Evolutionary conservation across 1,284 basidiomycete genomes (phyloP).

Genomic region (Ustilago crameri): DNA sequence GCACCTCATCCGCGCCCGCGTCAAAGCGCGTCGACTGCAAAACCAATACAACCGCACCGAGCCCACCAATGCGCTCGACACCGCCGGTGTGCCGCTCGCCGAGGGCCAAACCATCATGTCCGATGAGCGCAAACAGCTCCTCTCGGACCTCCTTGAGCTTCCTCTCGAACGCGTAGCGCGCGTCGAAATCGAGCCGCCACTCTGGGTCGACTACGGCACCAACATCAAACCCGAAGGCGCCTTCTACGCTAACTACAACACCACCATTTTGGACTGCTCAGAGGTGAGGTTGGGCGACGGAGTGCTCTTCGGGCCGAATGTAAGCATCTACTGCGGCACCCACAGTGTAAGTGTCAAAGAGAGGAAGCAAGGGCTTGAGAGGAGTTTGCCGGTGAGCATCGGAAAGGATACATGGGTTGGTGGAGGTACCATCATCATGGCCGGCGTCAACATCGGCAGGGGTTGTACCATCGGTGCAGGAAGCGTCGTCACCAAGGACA

Average conservation of each 20-base stretch:
- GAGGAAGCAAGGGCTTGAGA: slow-evolving; percentile 49
- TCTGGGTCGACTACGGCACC: slow-evolving; percentile 55
- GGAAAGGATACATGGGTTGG: slow-evolving; percentile 65
- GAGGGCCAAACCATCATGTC: slow-evolving; percentile 36
- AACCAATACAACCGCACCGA: slow-evolving; percentile 44
- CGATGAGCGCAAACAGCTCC: slow-evolving; percentile 30
- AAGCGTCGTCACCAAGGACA: slow-evolving; percentile 70
- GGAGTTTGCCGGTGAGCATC: slow-evolving; percentile 54
- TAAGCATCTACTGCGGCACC: slow-evolving; percentile 58
- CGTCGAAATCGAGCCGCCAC: slow-evolving; percentile 44
- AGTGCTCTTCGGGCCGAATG: slow-evolving; percentile 57
- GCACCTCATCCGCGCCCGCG: slow-evolving; percentile 31
- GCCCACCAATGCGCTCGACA: slow-evolving; percentile 36
- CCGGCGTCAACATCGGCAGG: slow-evolving; percentile 71
- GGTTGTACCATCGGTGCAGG: slow-evolving; percentile 71
- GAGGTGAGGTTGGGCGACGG: slow-evolving; percentile 54
- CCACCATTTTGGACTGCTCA: slow-evolving; percentile 56
- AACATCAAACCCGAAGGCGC: slow-evolving; percentile 60
- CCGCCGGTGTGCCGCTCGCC: neutral
- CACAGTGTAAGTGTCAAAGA: slow-evolving; percentile 52
- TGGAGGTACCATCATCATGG: slow-evolving; percentile 70
- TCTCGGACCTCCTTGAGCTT: slow-evolving; percentile 28
- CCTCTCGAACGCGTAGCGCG: slow-evolving; percentile 6
- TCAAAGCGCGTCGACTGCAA: slow-evolving; percentile 38
- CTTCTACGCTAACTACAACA: slow-evolving; percentile 61